phyloP scores from a whole-genome alignment of 345 rosid genomes.

The Populus nigra region DNA sequence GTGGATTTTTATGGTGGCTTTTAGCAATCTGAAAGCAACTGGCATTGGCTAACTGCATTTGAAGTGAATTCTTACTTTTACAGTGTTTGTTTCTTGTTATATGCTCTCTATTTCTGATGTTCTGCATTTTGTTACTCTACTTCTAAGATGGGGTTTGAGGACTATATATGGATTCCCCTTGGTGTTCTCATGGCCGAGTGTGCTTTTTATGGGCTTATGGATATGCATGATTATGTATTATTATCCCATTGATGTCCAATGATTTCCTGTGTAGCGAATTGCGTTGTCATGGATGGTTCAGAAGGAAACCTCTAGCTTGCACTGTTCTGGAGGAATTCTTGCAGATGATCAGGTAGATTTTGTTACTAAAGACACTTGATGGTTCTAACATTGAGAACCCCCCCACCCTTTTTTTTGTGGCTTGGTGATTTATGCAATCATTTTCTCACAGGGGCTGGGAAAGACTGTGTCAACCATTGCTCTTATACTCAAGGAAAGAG shows the following conservation, averaged over 20 bases:
- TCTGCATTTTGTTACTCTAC: background rate
- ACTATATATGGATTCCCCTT: background rate
- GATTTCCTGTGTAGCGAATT: constrained; percentile 59
- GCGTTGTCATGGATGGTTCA: constrained; percentile 97
- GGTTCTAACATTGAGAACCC: background rate
- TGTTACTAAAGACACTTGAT: constrained; percentile 9
- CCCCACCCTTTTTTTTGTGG: background rate
- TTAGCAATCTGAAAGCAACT: background rate
- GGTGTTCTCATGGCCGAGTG: background rate
- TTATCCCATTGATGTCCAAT: background rate
- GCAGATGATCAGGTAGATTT: constrained; percentile 91
- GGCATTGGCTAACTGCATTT: background rate
- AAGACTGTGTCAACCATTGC: constrained; percentile 94
- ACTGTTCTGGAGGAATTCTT: constrained; percentile 94
- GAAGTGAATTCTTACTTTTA: background rate
- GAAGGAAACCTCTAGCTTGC: constrained; percentile 60
- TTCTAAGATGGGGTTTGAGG: background rate
- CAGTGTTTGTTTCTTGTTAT: background rate
- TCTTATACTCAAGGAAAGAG: constrained; percentile 84
- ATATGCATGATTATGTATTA: background rate
- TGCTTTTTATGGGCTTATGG: background rate
- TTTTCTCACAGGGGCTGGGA: constrained; percentile 77
- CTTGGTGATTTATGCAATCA: constrained; percentile 8
- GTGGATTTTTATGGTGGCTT: background rate
- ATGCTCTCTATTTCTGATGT: background rate